Percentiles rank a stretch among this genome's conserved stretches.
Evolutionary conservation across 2,329 filamentous ascomycete genomes (phyloP).

Genomic region (Scorias spongiosa): DNA sequence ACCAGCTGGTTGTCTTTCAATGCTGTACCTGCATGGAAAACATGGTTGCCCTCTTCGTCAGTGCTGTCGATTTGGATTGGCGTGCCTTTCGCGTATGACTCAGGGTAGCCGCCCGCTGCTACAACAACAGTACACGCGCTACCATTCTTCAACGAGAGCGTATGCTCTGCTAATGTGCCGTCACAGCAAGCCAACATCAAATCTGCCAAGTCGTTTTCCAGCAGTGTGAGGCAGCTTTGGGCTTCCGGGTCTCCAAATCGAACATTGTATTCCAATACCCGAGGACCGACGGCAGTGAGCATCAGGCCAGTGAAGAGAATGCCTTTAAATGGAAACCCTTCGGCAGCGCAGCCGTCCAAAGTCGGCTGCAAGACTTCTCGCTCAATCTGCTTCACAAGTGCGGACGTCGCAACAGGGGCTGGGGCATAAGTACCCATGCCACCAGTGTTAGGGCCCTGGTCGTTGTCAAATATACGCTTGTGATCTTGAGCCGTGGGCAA

Average conservation of each 20-base stretch:
- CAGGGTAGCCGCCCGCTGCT: slow-evolving; percentile 81
- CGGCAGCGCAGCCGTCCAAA: slow-evolving; percentile 71
- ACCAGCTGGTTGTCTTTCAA: slow-evolving; percentile 48
- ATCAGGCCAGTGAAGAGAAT: slow-evolving; percentile 84
- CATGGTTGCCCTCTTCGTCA: slow-evolving; percentile 39
- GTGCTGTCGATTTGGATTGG: slow-evolving; percentile 42
- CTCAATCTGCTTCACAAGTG: slow-evolving; percentile 65
- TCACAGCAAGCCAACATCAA: slow-evolving; percentile 76
- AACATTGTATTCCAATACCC: slow-evolving; percentile 84
- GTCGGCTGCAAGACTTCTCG: slow-evolving; percentile 76
- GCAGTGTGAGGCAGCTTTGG: slow-evolving; percentile 66
- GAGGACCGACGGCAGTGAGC: slow-evolving; percentile 69
- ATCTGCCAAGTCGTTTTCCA: slow-evolving; percentile 75
- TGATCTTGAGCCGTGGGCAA: slow-evolving; percentile 91
- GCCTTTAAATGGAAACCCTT: slow-evolving; percentile 54
- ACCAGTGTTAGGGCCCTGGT: slow-evolving; percentile 83
- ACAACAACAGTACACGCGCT: slow-evolving; percentile 90
- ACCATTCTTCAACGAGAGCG: slow-evolving; percentile 23
- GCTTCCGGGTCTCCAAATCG: slow-evolving; percentile 87
- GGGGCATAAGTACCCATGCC: slow-evolving; percentile 97
- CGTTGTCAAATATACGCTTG: slow-evolving; percentile 84
- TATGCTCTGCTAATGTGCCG: slow-evolving; percentile 47
- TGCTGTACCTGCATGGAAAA: slow-evolving; percentile 88
- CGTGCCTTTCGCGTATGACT: slow-evolving; percentile 66
- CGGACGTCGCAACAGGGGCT: slow-evolving; percentile 32